Percentiles rank a stretch among this genome's conserved stretches.
phyloP scores from a whole-genome alignment of 2,329 filamentous ascomycete species.

The Fusarium sterilihyphosum region DNA sequence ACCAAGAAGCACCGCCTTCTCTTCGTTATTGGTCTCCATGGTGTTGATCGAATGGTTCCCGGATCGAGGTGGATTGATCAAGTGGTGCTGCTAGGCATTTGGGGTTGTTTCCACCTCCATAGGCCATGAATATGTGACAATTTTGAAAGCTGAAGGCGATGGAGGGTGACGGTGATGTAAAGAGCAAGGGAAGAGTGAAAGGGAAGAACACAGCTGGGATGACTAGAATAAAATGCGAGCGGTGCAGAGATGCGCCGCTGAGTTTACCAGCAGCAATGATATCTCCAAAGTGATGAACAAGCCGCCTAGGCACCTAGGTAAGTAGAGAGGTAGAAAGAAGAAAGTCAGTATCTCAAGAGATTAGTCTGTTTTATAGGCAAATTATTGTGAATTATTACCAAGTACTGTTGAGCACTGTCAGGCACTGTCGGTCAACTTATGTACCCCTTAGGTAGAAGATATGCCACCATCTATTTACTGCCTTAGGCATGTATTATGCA shows the following conservation, averaged over 20 bases:
- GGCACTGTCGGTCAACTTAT: neutral
- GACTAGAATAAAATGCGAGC: neutral
- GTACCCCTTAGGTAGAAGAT: neutral
- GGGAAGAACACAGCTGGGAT: neutral
- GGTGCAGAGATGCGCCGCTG: neutral
- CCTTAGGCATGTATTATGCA: neutral
- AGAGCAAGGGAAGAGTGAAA: neutral
- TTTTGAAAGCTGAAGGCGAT: neutral
- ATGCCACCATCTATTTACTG: neutral
- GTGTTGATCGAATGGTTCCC: neutral
- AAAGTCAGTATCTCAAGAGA: neutral
- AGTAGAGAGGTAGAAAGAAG: neutral
- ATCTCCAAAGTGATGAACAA: neutral
- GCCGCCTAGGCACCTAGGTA: neutral
- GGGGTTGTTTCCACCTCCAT: neutral
- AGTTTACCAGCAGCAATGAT: neutral
- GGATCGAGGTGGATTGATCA: neutral
- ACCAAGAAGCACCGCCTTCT: neutral
- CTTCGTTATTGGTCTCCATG: neutral
- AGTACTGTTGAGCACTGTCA: neutral
- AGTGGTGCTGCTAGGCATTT: neutral
- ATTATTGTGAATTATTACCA: neutral
- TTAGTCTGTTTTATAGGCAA: neutral
- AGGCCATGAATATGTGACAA: neutral
- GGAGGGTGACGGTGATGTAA: neutral